Conservation (phyloP, 208 protist genomes). For the Leishmania tarentolae region DNA sequence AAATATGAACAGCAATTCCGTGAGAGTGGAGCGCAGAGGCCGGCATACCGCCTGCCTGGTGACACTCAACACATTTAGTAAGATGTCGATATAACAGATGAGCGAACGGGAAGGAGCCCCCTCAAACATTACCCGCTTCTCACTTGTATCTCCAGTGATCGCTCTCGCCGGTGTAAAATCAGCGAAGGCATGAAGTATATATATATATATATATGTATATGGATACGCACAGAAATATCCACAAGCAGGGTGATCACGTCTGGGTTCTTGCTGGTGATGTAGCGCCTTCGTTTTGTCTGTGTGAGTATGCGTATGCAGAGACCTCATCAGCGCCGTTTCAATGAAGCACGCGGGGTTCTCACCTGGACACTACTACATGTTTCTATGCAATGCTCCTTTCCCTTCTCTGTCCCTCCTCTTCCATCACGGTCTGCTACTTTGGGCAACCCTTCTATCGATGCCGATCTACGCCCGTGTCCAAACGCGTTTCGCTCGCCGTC, state of each 20-base stretch:
- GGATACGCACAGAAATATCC: background rate
- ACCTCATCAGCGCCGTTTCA: background rate
- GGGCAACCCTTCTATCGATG: background rate
- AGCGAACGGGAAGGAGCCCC: background rate
- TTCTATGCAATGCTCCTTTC: constrained; percentile 5
- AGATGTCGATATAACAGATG: background rate
- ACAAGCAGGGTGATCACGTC: background rate
- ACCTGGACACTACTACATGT: background rate
- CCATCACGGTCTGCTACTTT: background rate
- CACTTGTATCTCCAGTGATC: background rate
- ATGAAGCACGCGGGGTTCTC: background rate
- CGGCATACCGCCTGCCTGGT: background rate
- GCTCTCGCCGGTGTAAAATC: background rate
- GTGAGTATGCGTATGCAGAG: too few species aligned
- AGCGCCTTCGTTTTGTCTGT: background rate
- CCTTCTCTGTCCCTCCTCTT: constrained; percentile 6
- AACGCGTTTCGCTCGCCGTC: background rate
- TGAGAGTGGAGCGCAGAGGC: background rate
- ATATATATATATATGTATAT: background rate
- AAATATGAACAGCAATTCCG: background rate
- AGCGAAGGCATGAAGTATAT: background rate
- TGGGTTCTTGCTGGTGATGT: background rate
- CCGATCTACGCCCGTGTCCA: background rate
- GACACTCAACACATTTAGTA: background rate
- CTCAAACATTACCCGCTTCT: background rate